A percentile compares a stretch with the other conserved stretches of the same genome.
These are phyloP conservation scores for Dovyalis caffra DNA, from an alignment of 345 rosid genomes.

Conservation along the genomic window DNA sequence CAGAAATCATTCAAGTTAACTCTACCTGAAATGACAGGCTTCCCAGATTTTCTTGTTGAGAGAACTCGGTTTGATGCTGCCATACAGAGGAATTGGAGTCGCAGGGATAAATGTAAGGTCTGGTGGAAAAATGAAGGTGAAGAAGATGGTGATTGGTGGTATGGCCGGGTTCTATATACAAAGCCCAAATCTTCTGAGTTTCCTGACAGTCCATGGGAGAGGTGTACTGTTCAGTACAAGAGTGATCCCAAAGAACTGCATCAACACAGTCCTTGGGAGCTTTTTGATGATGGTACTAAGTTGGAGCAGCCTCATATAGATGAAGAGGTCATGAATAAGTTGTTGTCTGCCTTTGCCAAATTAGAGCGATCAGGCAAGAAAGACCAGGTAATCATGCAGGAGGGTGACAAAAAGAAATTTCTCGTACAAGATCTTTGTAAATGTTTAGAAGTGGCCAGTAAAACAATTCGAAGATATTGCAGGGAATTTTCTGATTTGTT, in stretches of 20 bases:
- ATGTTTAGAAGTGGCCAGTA: not conserved
- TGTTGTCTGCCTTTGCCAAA: conserved; percentile 54
- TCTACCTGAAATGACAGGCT: conserved; percentile 75
- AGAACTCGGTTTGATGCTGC: conserved; percentile 86
- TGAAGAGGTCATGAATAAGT: conserved; percentile 45
- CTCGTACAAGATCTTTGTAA: not conserved
- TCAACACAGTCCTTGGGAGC: conserved; percentile 99
- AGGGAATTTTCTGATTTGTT: not conserved
- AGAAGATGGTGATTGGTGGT: conserved; percentile 96
- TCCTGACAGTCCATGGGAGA: conserved; percentile 97
- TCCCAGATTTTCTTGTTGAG: conserved; percentile 96
- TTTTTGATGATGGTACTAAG: conserved; percentile 64
- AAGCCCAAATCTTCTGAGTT: conserved; percentile 72
- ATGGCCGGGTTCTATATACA: conserved; percentile 70
- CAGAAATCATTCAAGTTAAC: conserved; percentile 60
- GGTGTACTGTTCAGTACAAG: conserved; percentile 70
- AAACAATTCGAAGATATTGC: not conserved
- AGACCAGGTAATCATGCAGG: conserved; percentile 45
- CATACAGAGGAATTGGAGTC: conserved; percentile 73
- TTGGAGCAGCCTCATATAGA: conserved; percentile 80
- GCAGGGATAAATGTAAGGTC: conserved; percentile 88
- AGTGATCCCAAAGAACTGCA: conserved; percentile 72
- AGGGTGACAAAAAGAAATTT: not conserved
- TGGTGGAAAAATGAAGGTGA: conserved; percentile 94
- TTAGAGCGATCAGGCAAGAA: conserved; percentile 58